Conservation (phyloP, 2,329 filamentous ascomycete species). For the Stachybotrys chartarum region DNA sequence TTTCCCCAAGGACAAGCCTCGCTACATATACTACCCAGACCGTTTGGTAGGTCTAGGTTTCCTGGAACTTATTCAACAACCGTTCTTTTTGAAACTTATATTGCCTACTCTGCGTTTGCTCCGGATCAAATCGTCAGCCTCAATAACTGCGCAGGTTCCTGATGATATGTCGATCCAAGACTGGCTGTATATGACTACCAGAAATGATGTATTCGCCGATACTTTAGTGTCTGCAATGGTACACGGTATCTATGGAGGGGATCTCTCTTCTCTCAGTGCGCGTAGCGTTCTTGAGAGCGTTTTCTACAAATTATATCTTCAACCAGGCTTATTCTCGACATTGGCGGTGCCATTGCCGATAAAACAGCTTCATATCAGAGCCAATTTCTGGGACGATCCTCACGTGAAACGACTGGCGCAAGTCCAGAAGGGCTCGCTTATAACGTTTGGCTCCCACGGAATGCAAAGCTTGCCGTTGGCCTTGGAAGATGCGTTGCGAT, state of each 20-base stretch:
- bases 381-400: constrained; percentile 17
- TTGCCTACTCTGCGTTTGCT: not conserved
- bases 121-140: not conserved
- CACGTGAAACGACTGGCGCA: constrained; percentile 22
- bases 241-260: constrained; percentile 90
- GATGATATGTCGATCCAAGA: constrained; percentile 27
- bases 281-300: constrained; percentile 42
- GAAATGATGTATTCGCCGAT: constrained; percentile 43
- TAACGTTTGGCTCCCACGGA: constrained; percentile 43
- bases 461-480: constrained; percentile 53
- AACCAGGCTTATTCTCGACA: not conserved
- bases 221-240: constrained; percentile 69
- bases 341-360: not conserved
- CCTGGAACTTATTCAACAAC: not conserved
- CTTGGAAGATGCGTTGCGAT: constrained; percentile 41
- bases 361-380: constrained; percentile 4
- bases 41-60: constrained; percentile 26
- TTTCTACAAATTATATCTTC: constrained; percentile 23
- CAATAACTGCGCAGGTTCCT: not conserved
- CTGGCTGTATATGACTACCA: constrained; percentile 24
- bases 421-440: constrained; percentile 19
- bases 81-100: not conserved
- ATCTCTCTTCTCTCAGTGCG: constrained; percentile 73
- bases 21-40: constrained; percentile 86
- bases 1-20: constrained; percentile 40